Evolutionary conservation across 345 rosid genomes (phyloP), one percentile per base, ranked within the genome.

Genomic region (Salix purpurea): DNA sequence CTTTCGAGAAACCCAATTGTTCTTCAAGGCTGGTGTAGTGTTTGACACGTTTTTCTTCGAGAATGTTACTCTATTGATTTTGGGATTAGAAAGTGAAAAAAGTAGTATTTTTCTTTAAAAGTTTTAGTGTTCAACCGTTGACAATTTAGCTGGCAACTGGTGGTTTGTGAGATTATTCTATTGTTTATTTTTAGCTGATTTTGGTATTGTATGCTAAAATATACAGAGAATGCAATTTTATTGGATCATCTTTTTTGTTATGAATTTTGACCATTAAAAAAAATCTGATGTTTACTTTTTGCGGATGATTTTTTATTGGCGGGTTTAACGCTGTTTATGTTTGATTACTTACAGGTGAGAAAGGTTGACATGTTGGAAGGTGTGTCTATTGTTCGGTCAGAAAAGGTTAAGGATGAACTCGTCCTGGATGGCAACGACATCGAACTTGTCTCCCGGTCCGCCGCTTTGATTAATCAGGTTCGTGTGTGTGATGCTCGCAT

Each of bases 401-500:
- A 87, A 73, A 87, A 85, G 77, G 86, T 85, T 11, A 87, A 87
- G 71, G 89, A 87, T 85, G 89, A 87, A 78, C 77, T 87, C 9
- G 19, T 81, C 36, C 76, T 86, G 60, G 87, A 84, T 23, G 89
- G 89, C 11, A 86, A 83, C 70, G 89, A 87, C 65, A 81, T 87
- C 37, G 89, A 85, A 78, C 82, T 87, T 0, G 89, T 87, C 11
- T 87, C 89, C 7, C 56, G 88, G 13, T 87, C 89, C 1, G 84
- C 86, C 21, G 89, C 89, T 67, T 67, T 87, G n/a, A 87, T 87
- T 32, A 87, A 85, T 21, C 89, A 87, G 89, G 89, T 87, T 74
- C 7, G 0, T 32, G 4, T 5, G 67, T 23, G 28, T 3, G 4
- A 11, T 40, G 46, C 46, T 40, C 3, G 46, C 4, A 34, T 34